Conservation (phyloP, 2,329 filamentous ascomycete genomes). For the Hypoxylon sp. region DNA sequence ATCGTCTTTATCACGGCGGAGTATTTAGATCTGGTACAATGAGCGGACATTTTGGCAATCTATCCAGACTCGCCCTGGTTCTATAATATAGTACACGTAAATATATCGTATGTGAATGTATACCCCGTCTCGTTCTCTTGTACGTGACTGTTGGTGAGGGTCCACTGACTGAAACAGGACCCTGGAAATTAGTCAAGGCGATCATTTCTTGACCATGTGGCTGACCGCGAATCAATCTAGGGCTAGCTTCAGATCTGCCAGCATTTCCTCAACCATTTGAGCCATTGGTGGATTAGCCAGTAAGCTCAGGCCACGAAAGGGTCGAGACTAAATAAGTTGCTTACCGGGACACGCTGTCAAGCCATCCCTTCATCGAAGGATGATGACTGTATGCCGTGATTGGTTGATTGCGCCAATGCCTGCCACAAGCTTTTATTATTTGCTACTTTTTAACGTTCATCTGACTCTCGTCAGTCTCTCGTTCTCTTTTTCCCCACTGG, state of each 20-base stretch:
- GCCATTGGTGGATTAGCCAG: slow-evolving; percentile 46
- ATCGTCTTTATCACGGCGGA: slow-evolving; percentile 31
- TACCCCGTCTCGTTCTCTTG: slow-evolving; percentile 3
- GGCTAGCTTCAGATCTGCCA: slow-evolving; percentile 44
- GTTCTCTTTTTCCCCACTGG: slow-evolving; percentile 18
- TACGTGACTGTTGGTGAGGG: slow-evolving; percentile 30
- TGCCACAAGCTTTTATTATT: slow-evolving; percentile 36
- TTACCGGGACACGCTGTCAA: slow-evolving; percentile 51
- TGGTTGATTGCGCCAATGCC: slow-evolving; percentile 28
- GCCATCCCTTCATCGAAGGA: slow-evolving; percentile 41
- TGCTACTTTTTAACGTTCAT: slow-evolving; percentile 36
- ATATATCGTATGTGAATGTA: slow-evolving; percentile 9
- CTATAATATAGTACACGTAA: slow-evolving; percentile 1
- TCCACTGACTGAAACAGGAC: slow-evolving; percentile 48
- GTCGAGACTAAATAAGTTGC: slow-evolving; percentile 44
- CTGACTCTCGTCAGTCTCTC: slow-evolving; percentile 30
- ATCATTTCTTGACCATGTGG: slow-evolving; percentile 49
- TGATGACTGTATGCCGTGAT: slow-evolving; percentile 32
- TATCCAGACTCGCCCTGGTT: slow-evolving; percentile 3
- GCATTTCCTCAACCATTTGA: slow-evolving; percentile 40
- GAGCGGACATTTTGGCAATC: slow-evolving; percentile 26
- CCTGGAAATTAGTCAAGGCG: slow-evolving; percentile 44
- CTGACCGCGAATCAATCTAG: slow-evolving; percentile 46
- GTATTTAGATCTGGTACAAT: slow-evolving; percentile 27
- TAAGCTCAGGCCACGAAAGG: slow-evolving; percentile 51